Evolutionary conservation across 2,329 filamentous ascomycete genomes (phyloP).

Genomic region (Colletotrichum chlorophyti): DNA sequence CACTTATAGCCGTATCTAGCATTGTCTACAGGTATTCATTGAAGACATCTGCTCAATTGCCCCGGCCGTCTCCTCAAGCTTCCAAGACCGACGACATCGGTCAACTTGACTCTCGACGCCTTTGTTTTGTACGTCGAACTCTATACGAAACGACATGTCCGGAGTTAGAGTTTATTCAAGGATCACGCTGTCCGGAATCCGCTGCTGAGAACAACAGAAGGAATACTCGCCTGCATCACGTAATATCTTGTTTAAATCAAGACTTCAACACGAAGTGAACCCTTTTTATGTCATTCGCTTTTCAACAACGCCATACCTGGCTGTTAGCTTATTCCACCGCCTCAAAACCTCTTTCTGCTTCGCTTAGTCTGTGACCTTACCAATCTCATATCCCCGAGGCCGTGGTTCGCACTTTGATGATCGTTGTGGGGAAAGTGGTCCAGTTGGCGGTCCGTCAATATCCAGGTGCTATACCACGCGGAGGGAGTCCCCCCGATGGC

Average conservation of each 20-base stretch:
- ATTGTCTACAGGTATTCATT: too few species aligned
- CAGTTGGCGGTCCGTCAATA: conserved; percentile 15
- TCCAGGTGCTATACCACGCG: conserved; percentile 18
- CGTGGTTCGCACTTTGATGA: conserved; percentile 17
- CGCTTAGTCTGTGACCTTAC: neutral
- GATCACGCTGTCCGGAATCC: neutral
- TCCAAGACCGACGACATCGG: too few species aligned
- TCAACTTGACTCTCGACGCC: neutral
- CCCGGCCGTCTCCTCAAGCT: too few species aligned
- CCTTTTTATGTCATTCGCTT: too few species aligned
- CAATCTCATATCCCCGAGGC: neutral
- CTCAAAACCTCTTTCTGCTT: too few species aligned
- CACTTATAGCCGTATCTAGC: too few species aligned
- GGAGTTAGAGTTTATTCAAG: neutral
- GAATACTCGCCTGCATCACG: neutral
- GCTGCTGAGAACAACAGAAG: neutral
- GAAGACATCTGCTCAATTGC: too few species aligned
- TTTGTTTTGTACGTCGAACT: neutral
- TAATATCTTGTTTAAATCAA: too few species aligned
- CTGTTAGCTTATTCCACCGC: neutral
- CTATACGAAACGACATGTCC: neutral
- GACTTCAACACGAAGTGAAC: too few species aligned
- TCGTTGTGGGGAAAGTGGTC: conserved; percentile 11
- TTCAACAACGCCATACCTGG: neutral
- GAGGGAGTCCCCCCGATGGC: conserved; percentile 15